phyloP scores from a whole-genome alignment of 1,284 basidiomycete genomes.

The Takashimella koratensis region DNA sequence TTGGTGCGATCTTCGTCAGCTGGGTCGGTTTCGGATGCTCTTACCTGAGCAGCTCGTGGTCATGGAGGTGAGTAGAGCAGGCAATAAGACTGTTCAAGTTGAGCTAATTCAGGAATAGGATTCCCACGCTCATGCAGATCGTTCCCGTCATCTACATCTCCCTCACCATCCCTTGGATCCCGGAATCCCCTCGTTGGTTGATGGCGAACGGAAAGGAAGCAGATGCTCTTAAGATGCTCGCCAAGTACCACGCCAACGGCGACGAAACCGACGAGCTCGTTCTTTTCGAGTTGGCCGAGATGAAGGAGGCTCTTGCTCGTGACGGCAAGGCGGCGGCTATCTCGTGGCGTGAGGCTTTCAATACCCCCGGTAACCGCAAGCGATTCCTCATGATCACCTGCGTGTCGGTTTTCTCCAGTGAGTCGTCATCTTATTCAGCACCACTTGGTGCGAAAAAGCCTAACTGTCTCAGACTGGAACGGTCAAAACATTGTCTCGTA shows the following conservation, averaged over 20 bases:
- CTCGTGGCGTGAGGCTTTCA: constrained; percentile 32
- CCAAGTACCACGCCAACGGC: constrained; percentile 31
- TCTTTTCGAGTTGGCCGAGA: constrained; percentile 21
- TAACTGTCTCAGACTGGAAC: too few species aligned
- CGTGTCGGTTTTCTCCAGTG: constrained; percentile 28
- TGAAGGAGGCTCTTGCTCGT: constrained; percentile 47
- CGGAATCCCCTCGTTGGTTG: constrained; percentile 48
- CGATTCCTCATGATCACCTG: constrained; percentile 19
- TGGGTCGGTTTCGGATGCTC: constrained; percentile 22
- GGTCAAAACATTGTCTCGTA: constrained; percentile 9
- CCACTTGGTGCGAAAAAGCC: too few species aligned
- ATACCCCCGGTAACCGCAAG: constrained; percentile 32
- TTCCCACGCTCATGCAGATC: too few species aligned
- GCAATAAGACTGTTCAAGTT: too few species aligned
- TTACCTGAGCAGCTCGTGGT: constrained; percentile 25
- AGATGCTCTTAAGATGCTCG: constrained; percentile 32
- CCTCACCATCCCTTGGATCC: too few species aligned
- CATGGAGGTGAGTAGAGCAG: too few species aligned
- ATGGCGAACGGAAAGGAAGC: constrained; percentile 36
- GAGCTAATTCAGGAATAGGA: too few species aligned
- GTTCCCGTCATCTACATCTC: too few species aligned
- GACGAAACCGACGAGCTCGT: constrained; percentile 22
- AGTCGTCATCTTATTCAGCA: too few species aligned
- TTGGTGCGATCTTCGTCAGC: constrained; percentile 24
- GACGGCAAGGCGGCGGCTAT: constrained; percentile 49